These are phyloP conservation scores for Rutidosis leptorrhynchoides DNA, from an alignment of 129 eudicot genomes.

Conservation along the genomic window DNA sequence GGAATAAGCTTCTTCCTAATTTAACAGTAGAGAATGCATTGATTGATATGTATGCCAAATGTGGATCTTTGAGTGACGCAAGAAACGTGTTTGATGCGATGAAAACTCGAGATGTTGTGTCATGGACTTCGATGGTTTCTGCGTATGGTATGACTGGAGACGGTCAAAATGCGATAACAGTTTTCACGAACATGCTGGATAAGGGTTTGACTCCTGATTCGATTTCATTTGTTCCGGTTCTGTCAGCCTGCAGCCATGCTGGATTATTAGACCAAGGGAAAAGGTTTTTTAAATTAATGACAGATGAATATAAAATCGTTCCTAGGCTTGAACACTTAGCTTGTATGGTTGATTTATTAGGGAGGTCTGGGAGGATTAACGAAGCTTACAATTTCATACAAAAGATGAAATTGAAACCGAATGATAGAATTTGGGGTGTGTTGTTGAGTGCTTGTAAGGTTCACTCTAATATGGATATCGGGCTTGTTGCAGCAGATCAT, in stretches of 20 bases:
- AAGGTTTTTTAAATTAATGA: slow-evolving; percentile 54
- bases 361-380: slow-evolving; percentile 56
- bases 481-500: slow-evolving; percentile 76
- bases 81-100: slow-evolving; percentile 65
- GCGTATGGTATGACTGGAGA: slow-evolving; percentile 85
- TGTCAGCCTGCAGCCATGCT: slow-evolving; percentile 96
- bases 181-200: slow-evolving; percentile 53
- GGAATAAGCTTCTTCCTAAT: slow-evolving; percentile 60
- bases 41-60: slow-evolving; percentile 90
- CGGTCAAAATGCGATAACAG: slow-evolving; percentile 52
- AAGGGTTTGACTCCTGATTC: slow-evolving; percentile 71
- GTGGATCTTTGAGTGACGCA: slow-evolving; percentile 74
- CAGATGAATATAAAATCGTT: slow-evolving; percentile 42
- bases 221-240: slow-evolving; percentile 68
- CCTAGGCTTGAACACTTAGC: slow-evolving; percentile 81
- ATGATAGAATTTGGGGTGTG: slow-evolving; percentile 83
- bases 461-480: slow-evolving; percentile 59
- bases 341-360: slow-evolving; percentile 84
- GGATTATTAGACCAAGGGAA: slow-evolving; percentile 69
- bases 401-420: slow-evolving; percentile 62
- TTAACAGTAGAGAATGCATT: slow-evolving; percentile 71
- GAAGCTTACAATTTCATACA: slow-evolving; percentile 62
- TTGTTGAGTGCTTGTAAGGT: slow-evolving; percentile 74
- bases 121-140: slow-evolving; percentile 91
- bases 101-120: slow-evolving; percentile 56